Conservation (phyloP, 78 protist species). For the Dictyostelium purpureum region DNA sequence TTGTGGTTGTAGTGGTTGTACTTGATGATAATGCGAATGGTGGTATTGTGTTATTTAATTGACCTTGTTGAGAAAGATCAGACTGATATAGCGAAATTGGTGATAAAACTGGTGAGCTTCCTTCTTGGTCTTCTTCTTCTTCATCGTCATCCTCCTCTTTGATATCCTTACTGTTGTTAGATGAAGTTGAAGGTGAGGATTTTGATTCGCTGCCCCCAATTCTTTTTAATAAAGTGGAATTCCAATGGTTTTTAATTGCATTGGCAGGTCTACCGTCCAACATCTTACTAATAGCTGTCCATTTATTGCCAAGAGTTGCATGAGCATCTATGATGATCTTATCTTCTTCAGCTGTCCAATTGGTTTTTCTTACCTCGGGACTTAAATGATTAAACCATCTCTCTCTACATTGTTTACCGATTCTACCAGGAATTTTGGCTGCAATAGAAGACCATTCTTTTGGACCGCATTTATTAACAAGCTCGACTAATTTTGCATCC, state of each 20-base stretch:
- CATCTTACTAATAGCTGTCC: constrained; percentile 90
- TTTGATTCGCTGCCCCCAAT: constrained; percentile 40
- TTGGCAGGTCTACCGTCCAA: constrained; percentile 95
- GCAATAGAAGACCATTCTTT: constrained; percentile 83
- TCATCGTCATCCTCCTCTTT: constrained; percentile 48
- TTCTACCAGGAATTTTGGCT: constrained; percentile 71
- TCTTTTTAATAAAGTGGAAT: constrained; percentile 86
- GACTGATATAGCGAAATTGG: constrained; percentile 67
- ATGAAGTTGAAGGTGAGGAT: neutral
- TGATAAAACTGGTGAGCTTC: constrained; percentile 47
- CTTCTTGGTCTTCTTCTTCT: constrained; percentile 41
- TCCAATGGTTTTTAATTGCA: constrained; percentile 96
- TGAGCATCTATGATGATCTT: constrained; percentile 83
- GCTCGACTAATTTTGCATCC: constrained; percentile 60
- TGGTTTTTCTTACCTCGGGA: constrained; percentile 83
- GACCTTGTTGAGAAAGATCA: neutral
- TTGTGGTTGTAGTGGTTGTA: constrained; percentile 8
- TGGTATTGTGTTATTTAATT: constrained; percentile 9
- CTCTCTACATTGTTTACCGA: constrained; percentile 86
- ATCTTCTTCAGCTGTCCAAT: constrained; percentile 94
- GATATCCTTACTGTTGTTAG: neutral
- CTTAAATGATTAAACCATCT: constrained; percentile 92
- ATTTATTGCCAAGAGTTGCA: constrained; percentile 84
- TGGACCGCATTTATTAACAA: constrained; percentile 71
- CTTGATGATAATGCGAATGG: constrained; percentile 50